Evolutionary conservation across 768 basidiomycete genomes (phyloP), one percentile per base, ranked within the genome.

Genomic region (Lentinula detonsa): DNA sequence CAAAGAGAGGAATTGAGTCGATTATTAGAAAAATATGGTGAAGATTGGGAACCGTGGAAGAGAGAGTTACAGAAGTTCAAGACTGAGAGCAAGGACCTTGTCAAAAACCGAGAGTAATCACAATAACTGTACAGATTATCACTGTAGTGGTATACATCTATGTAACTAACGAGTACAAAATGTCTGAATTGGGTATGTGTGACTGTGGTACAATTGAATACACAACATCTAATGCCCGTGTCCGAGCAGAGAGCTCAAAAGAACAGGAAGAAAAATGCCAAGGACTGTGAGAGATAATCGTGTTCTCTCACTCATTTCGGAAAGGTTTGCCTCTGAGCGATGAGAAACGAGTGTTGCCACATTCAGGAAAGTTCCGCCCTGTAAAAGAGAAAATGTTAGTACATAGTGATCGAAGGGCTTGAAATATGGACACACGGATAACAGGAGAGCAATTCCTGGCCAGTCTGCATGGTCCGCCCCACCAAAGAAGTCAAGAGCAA

Each of bases 301-400:
- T 31, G 72, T 62, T 37, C 68, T 68, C 53, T 80, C 78, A 11
- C 75, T 71, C 46, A 86, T 71, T 46, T 80, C 81, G 8, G 76
- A 63, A 65, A 74, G 42, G 68, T 73, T 33, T 58, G 71, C 61
- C 9, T 61, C 64, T 31, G 71, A 57, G 88, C 81, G 2, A 90
- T 84, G 68, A 93, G 91, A n/a, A 93, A 60, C 59, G 10, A 60
- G 88, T 1, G 94, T 94, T 1, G 95, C 93, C 8, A 98, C 95
- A 69, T 96, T 97, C 42, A 98, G 78, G 74, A 97, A 97, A 3
- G 93, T 94, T 8, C 95, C 95, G 49, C 92, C 95, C 92, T 95
- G 59, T 46, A 37, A 59, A 37, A 35, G 35, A 42, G 11, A 39
- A 8, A 8, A 39, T 39, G 28, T 56, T 10, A 9, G 8, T 45